Conservation (phyloP, 495 filamentous ascomycete species). For the Ramalina peruviana region DNA sequence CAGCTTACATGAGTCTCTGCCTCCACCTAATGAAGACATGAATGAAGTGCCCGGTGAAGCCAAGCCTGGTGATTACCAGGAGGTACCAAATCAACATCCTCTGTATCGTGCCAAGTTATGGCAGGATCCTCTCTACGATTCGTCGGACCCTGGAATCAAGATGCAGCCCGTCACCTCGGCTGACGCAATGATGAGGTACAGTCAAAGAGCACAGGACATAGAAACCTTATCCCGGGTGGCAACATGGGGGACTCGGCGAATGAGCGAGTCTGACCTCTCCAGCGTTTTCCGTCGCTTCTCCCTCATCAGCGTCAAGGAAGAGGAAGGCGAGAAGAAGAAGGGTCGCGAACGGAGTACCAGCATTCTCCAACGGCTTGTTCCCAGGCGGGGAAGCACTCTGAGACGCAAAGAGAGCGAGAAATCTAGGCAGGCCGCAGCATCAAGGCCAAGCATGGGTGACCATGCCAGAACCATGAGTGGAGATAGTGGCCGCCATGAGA, state of each 20-base stretch:
- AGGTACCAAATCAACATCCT: conserved; percentile 16
- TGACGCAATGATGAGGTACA: conserved; percentile 32
- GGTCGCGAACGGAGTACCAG: conserved; percentile 26
- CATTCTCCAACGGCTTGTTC: conserved; percentile 37
- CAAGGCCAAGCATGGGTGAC: conserved; percentile 17
- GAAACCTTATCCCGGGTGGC: conserved; percentile 47
- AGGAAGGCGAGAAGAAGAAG: conserved; percentile 24
- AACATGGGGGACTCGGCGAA: conserved; percentile 57
- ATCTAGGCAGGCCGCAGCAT: conserved; percentile 16
- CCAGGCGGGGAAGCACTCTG: conserved; percentile 36
- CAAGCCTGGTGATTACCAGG: conserved; percentile 10
- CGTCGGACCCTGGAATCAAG: conserved; percentile 20
- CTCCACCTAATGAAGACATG: conserved; percentile 22
- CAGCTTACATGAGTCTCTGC: conserved; percentile 18
- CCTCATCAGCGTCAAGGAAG: conserved; percentile 35
- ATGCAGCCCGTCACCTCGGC: conserved; percentile 32
- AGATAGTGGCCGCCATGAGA: conserved; percentile 29
- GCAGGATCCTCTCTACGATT: conserved; percentile 26
- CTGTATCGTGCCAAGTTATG: conserved; percentile 29
- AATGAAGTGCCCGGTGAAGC: conserved; percentile 19
- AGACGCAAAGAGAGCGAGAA: conserved; percentile 36
- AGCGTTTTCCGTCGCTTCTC: conserved; percentile 43
- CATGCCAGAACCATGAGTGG: conserved; percentile 24
- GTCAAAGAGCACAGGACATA: conserved; percentile 28
- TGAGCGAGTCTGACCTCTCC: conserved; percentile 48